Evolutionary conservation across 2,329 filamentous ascomycete genomes (phyloP), one percentile per base, ranked within the genome.

Genomic region (Beauveria sp.): DNA sequence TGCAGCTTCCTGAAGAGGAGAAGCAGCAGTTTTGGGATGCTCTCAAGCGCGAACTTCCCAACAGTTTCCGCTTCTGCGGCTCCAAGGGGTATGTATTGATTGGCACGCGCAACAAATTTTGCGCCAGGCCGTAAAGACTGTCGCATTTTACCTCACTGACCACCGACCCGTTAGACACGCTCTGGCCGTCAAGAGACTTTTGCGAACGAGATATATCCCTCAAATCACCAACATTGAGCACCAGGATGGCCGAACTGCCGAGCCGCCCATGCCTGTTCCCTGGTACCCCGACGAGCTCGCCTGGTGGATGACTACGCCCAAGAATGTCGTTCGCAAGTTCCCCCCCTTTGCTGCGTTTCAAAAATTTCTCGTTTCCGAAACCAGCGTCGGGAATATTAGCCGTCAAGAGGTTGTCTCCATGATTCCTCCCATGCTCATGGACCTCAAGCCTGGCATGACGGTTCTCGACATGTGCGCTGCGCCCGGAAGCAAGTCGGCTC

Each of bases 381-480:
- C 95, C 4, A 92, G 90, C 62, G 92, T 98, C 24, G 95, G 95
- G 69, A 99, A 98, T 74, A 98, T 99, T 70, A 96, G 90, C 76
- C 87, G 95, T 69, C 95, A 99, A 76, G 95, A 99, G 78, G 89
- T 96, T 50, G 95, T 99, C 70, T 96, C 91, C 79, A 99, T 99
- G 95, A 98, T 99, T 65, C 95, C 95, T 28, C 95, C 95, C 28
- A 83, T 98, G 68, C 81, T 98, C 69, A 89, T 99, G 80, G 93
- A 98, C 70, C 82, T 98, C 56, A 86, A 86, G 68, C 93, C 95
- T 5, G 91, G 93, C 59, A 96, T 97, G 88, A 89, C 88, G 1
- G 93, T 97, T 10, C 79, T 99, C 68, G 95, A 99, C 74, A 88
- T 99, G 79, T 99, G 95, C 76, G 95, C 95, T 63, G 95, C 95